Base-by-base conservation (phyloP, 2,329 filamentous ascomycete genomes). In the Fusarium anguioides region DNA sequence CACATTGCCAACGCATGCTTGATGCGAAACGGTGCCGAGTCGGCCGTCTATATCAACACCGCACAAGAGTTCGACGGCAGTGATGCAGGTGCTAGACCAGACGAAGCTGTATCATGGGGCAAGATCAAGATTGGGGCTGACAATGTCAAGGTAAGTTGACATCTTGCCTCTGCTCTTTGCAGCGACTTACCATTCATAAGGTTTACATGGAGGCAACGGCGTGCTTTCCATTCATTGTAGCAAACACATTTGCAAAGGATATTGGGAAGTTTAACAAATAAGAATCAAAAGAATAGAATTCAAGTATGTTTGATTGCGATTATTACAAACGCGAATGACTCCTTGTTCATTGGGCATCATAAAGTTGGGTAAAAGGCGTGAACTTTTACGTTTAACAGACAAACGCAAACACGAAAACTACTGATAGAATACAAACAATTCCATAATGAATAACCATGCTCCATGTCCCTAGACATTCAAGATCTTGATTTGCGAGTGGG, bases 51-150 rank as follows among this genome's bases (percentile, higher is more conserved):
- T 77, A 93, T 99, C 79, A 99, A 99, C 79, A 99, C 96, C 2
- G 96, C 89, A 0, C 94, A 97, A 77, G 96, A 99, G 77, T 99
- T 97, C 76, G 96, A 99, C 77, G 96, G 96, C 4, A 97, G 94
- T 73, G 96, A 99, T 81, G 95, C 96, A 0, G 96, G 96, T 2
- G 96, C 96, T 5, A 85, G 96, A 54, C 96, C 96, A 6, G 96
- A 99, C 74, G 96, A 99, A 81, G 96, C 96, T 7, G 92, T 99
- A 17, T 97, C 94, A 65, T 99, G 96, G 96, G 96, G 96, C 5
- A 99, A 99, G 84, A 97, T 99, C 79, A 97, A 96, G 79, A 84
- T 89, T 39, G 92, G 90, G 50, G 96, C 91, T 2, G 91, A 96
- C 66, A 91, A 89, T 72, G 94, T 98, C 56, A 99, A 98, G 89